Evolutionary conservation across 2,329 filamentous ascomycete genomes (phyloP).

Genomic region (Colletotrichum tropicale): DNA sequence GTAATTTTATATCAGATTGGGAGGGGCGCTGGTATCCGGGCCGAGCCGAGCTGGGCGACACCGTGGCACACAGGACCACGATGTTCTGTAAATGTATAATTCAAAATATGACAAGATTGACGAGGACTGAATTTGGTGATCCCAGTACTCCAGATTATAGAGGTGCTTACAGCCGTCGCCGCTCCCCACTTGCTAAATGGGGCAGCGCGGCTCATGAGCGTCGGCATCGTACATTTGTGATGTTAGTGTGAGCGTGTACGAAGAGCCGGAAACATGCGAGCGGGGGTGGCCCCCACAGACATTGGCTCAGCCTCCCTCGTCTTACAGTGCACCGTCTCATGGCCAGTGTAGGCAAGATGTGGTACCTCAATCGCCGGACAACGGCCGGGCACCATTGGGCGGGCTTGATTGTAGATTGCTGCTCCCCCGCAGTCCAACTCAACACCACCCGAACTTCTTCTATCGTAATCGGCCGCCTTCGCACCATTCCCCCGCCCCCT

Average conservation of each 20-base stretch:
- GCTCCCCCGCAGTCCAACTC: constrained; percentile 14
- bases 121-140: background rate
- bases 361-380: background rate
- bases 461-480: constrained; percentile 13
- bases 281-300: background rate
- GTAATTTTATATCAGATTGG: background rate
- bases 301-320: background rate
- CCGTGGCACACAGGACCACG: background rate
- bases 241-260: background rate
- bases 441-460: constrained; percentile 2
- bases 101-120: background rate
- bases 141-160: background rate
- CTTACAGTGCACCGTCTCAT: background rate
- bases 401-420: background rate
- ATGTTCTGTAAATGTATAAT: background rate
- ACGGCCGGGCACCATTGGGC: background rate
- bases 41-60: background rate
- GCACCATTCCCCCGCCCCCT: background rate
- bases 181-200: background rate
- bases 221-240: background rate
- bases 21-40: background rate
- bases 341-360: background rate
- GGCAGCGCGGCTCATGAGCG: background rate
- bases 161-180: background rate
- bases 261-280: background rate